Evolutionary conservation across 2,329 filamentous ascomycete genomes (phyloP).

Genomic region (Byssochlamys sp.): DNA sequence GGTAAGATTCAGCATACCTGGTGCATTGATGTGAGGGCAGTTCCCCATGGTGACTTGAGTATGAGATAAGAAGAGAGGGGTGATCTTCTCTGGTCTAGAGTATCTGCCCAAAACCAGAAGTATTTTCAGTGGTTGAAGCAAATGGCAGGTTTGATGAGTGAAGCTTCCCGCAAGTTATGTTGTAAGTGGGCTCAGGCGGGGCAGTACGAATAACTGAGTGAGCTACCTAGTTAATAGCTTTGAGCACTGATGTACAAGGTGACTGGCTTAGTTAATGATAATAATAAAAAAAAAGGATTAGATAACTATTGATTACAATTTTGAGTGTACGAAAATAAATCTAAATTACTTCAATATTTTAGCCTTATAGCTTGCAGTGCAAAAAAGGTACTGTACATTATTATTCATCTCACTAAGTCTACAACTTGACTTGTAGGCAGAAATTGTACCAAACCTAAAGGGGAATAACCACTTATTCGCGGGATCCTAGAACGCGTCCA

Average conservation of each 20-base stretch:
- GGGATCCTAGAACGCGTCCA: conserved; percentile 4
- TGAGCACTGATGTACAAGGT: too few relatives aligned
- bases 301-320: too few relatives aligned
- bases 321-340: too few relatives aligned
- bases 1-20: conserved; percentile 16
- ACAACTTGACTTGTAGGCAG: neutral
- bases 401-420: neutral
- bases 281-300: too few relatives aligned
- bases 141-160: neutral
- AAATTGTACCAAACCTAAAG: neutral
- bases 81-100: neutral
- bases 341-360: too few relatives aligned
- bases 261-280: too few relatives aligned
- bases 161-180: neutral
- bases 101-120: neutral
- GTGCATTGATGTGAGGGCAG: conserved; percentile 24
- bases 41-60: conserved; percentile 15
- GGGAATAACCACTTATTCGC: conserved; percentile 9
- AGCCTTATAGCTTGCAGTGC: too few relatives aligned
- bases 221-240: too few relatives aligned
- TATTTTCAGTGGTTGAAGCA: neutral
- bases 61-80: neutral
- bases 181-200: neutral
- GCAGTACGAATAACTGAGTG: too few relatives aligned
- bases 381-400: too few relatives aligned